Conservation (phyloP, 257 asterid genomes). For the Striga asiatica region DNA sequence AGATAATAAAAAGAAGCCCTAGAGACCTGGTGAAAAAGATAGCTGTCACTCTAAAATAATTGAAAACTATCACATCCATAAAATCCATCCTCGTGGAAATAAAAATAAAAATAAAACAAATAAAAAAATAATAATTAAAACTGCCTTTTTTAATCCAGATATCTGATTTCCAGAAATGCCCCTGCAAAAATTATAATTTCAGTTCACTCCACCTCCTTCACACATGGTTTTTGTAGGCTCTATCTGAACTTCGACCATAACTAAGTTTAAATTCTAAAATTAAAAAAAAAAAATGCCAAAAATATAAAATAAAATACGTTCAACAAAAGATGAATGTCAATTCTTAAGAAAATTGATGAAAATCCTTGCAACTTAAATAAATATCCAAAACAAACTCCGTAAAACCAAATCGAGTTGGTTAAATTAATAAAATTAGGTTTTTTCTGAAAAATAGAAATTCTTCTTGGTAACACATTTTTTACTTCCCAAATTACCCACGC, state of each 20-base stretch:
- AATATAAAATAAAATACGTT: no score
- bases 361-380: no score
- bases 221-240: conserved; percentile 15
- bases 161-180: neutral
- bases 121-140: neutral
- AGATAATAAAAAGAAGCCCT: neutral
- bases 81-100: conserved; percentile 23
- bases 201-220: conserved; percentile 6
- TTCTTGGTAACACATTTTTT: neutral
- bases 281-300: neutral
- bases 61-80: conserved; percentile 66
- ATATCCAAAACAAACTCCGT: no score
- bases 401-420: no score
- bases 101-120: neutral
- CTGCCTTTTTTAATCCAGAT: neutral
- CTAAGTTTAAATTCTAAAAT: neutral
- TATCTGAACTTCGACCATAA: no score
- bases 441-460: no score
- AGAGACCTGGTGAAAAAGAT: conserved; percentile 44
- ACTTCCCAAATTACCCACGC: neutral
- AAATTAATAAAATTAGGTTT: no score
- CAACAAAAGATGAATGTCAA: no score
- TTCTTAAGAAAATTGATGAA: no score
- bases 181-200: conserved; percentile 14
- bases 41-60: conserved; percentile 49